Conservation (phyloP, 2,329 filamentous ascomycete genomes). For the Neonectria punicea region DNA sequence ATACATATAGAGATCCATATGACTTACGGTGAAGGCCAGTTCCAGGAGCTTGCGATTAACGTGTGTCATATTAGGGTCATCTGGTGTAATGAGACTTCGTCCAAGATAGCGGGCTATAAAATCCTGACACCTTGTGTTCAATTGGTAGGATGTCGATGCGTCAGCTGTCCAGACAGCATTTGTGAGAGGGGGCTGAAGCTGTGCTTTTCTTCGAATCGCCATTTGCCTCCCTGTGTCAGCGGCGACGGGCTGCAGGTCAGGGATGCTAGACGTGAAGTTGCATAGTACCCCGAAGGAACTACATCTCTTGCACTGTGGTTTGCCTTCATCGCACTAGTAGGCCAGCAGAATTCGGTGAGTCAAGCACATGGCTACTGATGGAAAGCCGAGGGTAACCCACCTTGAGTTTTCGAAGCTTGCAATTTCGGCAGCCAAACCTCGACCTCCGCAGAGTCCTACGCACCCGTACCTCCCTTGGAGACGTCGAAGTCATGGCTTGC, state of each 20-base stretch:
- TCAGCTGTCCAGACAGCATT: constrained; percentile 50
- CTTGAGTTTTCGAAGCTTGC: constrained; percentile 62
- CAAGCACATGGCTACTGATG: not conserved
- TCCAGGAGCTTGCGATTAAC: constrained; percentile 52
- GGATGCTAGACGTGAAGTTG: constrained; percentile 51
- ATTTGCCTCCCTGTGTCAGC: constrained; percentile 36
- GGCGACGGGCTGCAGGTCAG: constrained; percentile 51
- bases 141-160: constrained; percentile 45
- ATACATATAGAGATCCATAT: not conserved
- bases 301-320: constrained; percentile 56
- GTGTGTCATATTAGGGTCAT: constrained; percentile 50
- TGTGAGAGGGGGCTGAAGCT: constrained; percentile 38
- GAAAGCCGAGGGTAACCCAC: constrained; percentile 39
- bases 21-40: constrained; percentile 52
- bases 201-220: constrained; percentile 25
- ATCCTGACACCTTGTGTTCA: constrained; percentile 53
- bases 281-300: constrained; percentile 56
- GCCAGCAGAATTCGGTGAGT: not conserved
- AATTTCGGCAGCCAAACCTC: constrained; percentile 60
- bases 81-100: constrained; percentile 49
- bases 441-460: constrained; percentile 46
- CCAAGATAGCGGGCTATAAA: constrained; percentile 54
- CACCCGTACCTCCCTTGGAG: not conserved
- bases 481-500: constrained; percentile 13
- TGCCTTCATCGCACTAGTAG: constrained; percentile 57